Percentiles rank a stretch among this genome's conserved stretches.
These are phyloP conservation scores for Lentinula lateritia DNA, from an alignment of 768 basidiomycete species.

Conservation along the genomic window DNA sequence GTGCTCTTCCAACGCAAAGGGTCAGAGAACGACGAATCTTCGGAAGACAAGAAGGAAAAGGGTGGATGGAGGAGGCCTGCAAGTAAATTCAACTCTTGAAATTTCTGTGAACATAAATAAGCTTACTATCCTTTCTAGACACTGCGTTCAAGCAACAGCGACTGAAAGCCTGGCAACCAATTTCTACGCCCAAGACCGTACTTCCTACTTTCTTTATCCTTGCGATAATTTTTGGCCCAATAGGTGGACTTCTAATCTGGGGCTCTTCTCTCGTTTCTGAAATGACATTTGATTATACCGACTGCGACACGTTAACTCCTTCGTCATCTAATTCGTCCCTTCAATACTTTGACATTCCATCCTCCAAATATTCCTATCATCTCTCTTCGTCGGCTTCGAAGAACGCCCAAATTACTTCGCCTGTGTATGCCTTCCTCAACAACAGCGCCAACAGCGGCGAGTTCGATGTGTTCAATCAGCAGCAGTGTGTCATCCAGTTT, in stretches of 20 bases:
- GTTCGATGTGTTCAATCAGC: conserved; percentile 35
- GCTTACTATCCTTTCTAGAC: conserved; percentile 41
- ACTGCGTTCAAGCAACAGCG: conserved; percentile 99
- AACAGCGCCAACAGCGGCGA: conserved; percentile 40
- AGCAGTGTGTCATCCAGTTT: conserved; percentile 78
- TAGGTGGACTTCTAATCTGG: conserved; percentile 94
- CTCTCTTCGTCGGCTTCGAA: conserved; percentile 53
- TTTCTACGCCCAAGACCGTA: conserved; percentile 95
- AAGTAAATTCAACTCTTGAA: conserved; percentile 42
- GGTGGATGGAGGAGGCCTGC: conserved; percentile 81
- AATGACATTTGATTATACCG: conserved; percentile 93
- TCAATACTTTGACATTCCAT: conserved; percentile 50
- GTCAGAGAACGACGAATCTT: conserved; percentile 4
- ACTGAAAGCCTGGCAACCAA: conserved; percentile 99
- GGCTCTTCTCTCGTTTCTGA: conserved; percentile 78
- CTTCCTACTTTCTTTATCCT: conserved; percentile 94
- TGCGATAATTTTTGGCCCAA: conserved; percentile 91
- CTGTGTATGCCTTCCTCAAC: conserved; percentile 73
- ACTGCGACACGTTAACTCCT: conserved; percentile 68
- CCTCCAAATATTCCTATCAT: conserved; percentile 61
- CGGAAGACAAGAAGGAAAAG: conserved; percentile 73
- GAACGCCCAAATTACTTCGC: conserved; percentile 45
- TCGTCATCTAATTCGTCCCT: conserved; percentile 30
- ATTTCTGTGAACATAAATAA: too few relatives aligned
- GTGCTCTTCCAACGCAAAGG: conserved; percentile 6